Evolutionary conservation across 805 yeast genomes (phyloP).

Genomic region (Danielozyma ontarioensis): DNA sequence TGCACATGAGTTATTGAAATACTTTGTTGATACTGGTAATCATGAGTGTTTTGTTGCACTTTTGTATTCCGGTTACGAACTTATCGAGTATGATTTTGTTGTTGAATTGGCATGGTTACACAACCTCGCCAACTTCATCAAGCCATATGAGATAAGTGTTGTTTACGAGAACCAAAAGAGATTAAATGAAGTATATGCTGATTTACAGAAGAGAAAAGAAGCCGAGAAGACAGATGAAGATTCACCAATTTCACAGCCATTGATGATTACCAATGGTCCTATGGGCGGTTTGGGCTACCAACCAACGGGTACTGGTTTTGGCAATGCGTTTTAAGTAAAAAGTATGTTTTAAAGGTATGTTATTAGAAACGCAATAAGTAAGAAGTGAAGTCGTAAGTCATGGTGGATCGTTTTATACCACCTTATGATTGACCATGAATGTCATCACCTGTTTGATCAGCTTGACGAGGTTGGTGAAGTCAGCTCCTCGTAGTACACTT

Average conservation of each 20-base stretch:
- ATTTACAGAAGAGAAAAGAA: conserved; percentile 65
- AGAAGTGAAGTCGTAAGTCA: too few species aligned
- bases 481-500: conserved; percentile 9
- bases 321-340: conserved; percentile 38
- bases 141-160: conserved; percentile 86
- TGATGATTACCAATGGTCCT: conserved; percentile 81
- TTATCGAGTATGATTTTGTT: conserved; percentile 76
- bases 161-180: conserved; percentile 73
- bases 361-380: too few species aligned
- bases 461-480: conserved; percentile 10
- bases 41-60: conserved; percentile 92
- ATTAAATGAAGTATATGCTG: conserved; percentile 60
- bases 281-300: conserved; percentile 50
- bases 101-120: conserved; percentile 90
- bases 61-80: conserved; percentile 77
- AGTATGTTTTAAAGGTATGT: too few species aligned
- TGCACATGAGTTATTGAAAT: conserved; percentile 81
- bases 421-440: too few species aligned
- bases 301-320: conserved; percentile 69
- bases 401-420: too few species aligned
- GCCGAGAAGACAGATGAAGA: conserved; percentile 45
- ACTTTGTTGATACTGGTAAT: conserved; percentile 95
- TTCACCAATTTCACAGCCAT: conserved; percentile 54
- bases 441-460: not conserved
- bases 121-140: conserved; percentile 74